Evolutionary conservation across 345 rosid genomes (phyloP).

Genomic region (thale cress (Arabidopsis thaliana)): DNA sequence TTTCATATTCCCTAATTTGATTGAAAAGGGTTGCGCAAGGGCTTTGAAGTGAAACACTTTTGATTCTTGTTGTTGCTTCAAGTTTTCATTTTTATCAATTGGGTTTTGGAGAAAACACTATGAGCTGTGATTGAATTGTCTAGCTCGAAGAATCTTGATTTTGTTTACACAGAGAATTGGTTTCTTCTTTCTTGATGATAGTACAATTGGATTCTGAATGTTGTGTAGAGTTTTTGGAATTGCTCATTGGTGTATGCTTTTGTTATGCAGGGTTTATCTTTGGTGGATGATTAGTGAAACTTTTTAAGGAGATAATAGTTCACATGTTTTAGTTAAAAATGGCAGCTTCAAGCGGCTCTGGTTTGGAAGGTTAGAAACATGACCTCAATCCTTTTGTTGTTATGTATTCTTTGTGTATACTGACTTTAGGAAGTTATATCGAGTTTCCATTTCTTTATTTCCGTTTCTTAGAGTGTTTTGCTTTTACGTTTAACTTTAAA

Average conservation of each 20-base stretch:
- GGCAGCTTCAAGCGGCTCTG: slow-evolving; percentile 51
- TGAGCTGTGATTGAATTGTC: slow-evolving; percentile 1
- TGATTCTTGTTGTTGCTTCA: slow-evolving; percentile 26
- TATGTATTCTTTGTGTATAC: slow-evolving; percentile 1
- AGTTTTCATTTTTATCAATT: background rate
- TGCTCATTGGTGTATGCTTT: slow-evolving; percentile 12
- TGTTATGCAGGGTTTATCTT: slow-evolving; percentile 38
- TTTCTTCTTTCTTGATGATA: slow-evolving; percentile 11
- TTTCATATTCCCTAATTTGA: slow-evolving; percentile 25
- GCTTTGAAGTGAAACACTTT: slow-evolving; percentile 6
- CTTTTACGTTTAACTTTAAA: slow-evolving; percentile 3
- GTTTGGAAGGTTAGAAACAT: slow-evolving; percentile 43
- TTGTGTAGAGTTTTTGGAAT: background rate
- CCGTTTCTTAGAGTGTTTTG: background rate
- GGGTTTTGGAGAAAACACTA: background rate
- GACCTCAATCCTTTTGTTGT: slow-evolving; percentile 24
- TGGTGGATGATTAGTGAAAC: slow-evolving; percentile 5
- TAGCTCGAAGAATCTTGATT: background rate
- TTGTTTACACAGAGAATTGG: slow-evolving; percentile 6
- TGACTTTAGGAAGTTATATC: background rate
- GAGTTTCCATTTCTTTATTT: background rate
- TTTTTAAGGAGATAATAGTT: slow-evolving; percentile 2
- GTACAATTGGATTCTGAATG: background rate
- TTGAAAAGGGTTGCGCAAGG: background rate
- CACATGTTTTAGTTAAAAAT: slow-evolving; percentile 27